A percentile compares a stretch with the other conserved stretches of the same genome.
Evolutionary conservation across 2,329 filamentous ascomycete species (phyloP).

Genomic region (Botrytis paeoniae): DNA sequence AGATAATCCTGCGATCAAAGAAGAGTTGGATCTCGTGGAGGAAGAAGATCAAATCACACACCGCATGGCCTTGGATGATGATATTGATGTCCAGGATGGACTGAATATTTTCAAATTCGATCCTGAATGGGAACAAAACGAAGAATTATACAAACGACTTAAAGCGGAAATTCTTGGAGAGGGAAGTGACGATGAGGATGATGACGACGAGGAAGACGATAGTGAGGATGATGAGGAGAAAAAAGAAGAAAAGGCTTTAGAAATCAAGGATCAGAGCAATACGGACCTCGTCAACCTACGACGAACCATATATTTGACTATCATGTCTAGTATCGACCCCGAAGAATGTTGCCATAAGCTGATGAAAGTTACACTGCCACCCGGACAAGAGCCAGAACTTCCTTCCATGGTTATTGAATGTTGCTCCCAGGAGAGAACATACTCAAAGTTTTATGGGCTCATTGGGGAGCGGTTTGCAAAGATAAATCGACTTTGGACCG

Average conservation of each 20-base stretch:
- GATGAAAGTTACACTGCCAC: slow-evolving; percentile 86
- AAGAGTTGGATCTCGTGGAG: slow-evolving; percentile 92
- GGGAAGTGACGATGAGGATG: slow-evolving; percentile 78
- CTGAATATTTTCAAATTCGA: slow-evolving; percentile 97
- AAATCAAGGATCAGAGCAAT: slow-evolving; percentile 98
- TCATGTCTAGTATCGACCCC: slow-evolving; percentile 93
- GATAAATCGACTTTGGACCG: slow-evolving; percentile 90
- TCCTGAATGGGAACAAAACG: slow-evolving; percentile 82
- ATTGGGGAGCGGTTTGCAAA: slow-evolving; percentile 95
- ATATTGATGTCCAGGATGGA: slow-evolving; percentile 79
- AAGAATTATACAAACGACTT: slow-evolving; percentile 83
- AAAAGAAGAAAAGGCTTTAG: slow-evolving; percentile 75
- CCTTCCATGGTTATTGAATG: slow-evolving; percentile 97
- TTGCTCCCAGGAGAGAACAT: slow-evolving; percentile 93
- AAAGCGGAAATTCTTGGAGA: slow-evolving; percentile 94
- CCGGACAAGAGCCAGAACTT: slow-evolving; percentile 82
- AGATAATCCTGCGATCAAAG: slow-evolving; percentile 84
- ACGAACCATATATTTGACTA: slow-evolving; percentile 92
- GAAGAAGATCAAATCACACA: slow-evolving; percentile 99
- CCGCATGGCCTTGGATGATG: slow-evolving; percentile 74
- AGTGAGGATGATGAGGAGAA: slow-evolving; percentile 70
- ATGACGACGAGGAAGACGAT: slow-evolving; percentile 61
- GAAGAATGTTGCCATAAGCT: slow-evolving; percentile 98
- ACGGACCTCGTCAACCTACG: slow-evolving; percentile 91
- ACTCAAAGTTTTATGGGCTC: slow-evolving; percentile 94